Evolutionary conservation across 768 basidiomycete species (phyloP).

Genomic region (Dioszegia crocea): DNA sequence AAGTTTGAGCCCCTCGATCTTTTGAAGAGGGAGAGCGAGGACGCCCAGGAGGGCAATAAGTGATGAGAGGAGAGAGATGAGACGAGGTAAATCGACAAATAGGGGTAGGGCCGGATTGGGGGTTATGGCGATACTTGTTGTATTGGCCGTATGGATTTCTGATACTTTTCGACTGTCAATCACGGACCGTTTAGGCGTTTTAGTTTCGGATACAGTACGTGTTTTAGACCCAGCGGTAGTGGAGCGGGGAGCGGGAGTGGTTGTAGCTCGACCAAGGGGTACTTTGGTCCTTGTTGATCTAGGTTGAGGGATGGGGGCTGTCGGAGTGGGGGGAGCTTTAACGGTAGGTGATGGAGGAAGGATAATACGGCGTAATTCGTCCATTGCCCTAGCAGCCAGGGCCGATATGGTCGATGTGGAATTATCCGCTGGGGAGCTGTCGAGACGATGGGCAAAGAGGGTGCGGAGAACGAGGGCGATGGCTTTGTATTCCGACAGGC

Average conservation of each 20-base stretch:
- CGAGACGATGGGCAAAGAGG: constrained; percentile 12
- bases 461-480: constrained; percentile 13
- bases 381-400: constrained; percentile 1
- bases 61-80: constrained; percentile 25
- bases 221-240: not conserved
- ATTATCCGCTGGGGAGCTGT: not conserved
- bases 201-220: not conserved
- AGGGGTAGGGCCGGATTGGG: not conserved
- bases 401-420: not conserved
- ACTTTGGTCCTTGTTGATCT: not conserved
- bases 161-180: not conserved
- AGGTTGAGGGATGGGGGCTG: not conserved
- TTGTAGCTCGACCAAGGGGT: constrained; percentile 2
- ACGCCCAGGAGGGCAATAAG: constrained; percentile 61
- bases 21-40: constrained; percentile 62
- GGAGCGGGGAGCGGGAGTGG: not conserved
- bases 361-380: not conserved
- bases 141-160: not conserved
- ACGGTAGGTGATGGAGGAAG: not conserved
- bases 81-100: constrained; percentile 24
- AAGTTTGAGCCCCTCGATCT: constrained; percentile 64
- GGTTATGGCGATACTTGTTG: not conserved
- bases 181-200: not conserved
- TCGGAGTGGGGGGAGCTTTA: not conserved
- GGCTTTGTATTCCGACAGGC: not conserved